Conservation (phyloP, 2,329 filamentous ascomycete species). For the Neofusicoccum cordaticola region DNA sequence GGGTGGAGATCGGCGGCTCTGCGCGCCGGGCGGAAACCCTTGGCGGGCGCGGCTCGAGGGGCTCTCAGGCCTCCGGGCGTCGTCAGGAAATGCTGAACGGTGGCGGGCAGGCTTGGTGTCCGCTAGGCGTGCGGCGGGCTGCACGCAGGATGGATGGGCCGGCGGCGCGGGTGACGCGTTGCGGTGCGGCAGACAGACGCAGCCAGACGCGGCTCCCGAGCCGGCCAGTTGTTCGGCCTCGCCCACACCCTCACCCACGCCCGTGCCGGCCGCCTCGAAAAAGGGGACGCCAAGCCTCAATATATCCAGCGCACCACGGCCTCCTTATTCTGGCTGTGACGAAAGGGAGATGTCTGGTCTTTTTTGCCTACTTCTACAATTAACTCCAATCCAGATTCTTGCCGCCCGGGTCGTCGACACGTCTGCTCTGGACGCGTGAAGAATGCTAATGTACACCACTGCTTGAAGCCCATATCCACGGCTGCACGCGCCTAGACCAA, state of each 20-base stretch:
- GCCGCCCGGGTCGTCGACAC: not conserved
- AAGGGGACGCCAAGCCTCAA: conserved; percentile 1
- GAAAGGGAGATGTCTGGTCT: not conserved
- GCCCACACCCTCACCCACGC: no score
- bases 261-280: not conserved
- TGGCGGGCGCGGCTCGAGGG: not conserved
- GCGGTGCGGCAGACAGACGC: not conserved
- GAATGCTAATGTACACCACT: not conserved
- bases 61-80: not conserved
- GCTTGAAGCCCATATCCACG: not conserved
- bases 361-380: not conserved
- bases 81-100: no score
- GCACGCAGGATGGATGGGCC: not conserved
- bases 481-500: not conserved
- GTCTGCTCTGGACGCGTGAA: no score
- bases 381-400: not conserved
- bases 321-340: not conserved
- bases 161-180: not conserved
- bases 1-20: not conserved
- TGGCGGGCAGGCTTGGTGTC: no score
- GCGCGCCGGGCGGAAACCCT: not conserved
- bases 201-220: no score
- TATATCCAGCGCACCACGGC: not conserved
- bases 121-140: no score
- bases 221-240: no score